Percentiles rank a stretch among this genome's conserved stretches.
These are phyloP conservation scores for Nematocida parisii DNA, from an alignment of 371 early-diverging fungal genomes.

Conservation along the genomic window DNA sequence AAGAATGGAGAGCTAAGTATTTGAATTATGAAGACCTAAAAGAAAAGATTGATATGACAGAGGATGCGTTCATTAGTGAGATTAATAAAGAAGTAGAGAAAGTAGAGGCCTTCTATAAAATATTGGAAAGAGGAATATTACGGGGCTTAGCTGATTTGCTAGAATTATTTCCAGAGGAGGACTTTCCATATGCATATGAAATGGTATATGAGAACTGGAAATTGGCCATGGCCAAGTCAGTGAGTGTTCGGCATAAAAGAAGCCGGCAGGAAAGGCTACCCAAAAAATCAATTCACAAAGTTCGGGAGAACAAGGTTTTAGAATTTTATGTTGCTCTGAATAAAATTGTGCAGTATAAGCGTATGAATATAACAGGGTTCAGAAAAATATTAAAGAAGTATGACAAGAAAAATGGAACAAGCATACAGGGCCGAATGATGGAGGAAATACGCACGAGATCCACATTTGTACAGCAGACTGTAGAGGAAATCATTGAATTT, in stretches of 20 bases:
- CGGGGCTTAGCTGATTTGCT: conserved; percentile 57
- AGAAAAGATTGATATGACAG: conserved; percentile 11
- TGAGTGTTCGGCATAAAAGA: conserved; percentile 5
- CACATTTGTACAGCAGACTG: conserved; percentile 52
- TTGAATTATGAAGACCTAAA: conserved; percentile 62
- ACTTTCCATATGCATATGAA: conserved; percentile 26
- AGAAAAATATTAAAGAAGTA: conserved; percentile 65
- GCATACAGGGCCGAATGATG: conserved; percentile 33
- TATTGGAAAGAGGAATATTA: conserved; percentile 62
- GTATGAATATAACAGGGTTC: conserved; percentile 66
- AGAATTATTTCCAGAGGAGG: conserved; percentile 48
- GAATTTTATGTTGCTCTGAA: conserved; percentile 65
- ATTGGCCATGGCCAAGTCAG: conserved; percentile 3
- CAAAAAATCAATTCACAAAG: conserved; percentile 12
- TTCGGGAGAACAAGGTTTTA: conserved; percentile 61
- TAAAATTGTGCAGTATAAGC: conserved; percentile 64
- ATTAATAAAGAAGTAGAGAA: conserved; percentile 57
- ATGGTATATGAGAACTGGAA: conserved; percentile 20
- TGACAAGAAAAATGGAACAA: conserved; percentile 46
- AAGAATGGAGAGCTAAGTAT: conserved; percentile 68
- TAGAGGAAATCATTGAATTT: conserved; percentile 58
- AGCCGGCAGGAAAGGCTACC: conserved; percentile 20
- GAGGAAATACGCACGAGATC: conserved; percentile 30
- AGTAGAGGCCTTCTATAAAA: conserved; percentile 64
- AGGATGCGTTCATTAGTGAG: conserved; percentile 38